phyloP scores from a whole-genome alignment of 306 rosid species.

The Begonia peltatifolia region DNA sequence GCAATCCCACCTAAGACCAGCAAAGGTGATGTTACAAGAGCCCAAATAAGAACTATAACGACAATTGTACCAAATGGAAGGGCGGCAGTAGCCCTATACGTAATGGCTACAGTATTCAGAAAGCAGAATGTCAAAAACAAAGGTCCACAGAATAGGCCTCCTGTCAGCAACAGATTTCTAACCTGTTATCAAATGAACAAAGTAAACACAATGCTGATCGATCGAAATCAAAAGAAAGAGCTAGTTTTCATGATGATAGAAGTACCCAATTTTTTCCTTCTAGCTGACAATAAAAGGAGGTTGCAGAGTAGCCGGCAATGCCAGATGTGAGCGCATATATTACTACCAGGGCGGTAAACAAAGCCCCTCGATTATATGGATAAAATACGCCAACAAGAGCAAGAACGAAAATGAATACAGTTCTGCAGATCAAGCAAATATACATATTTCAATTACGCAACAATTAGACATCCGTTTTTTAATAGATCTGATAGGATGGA shows the following conservation, averaged over 20 bases:
- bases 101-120: constrained; percentile 89
- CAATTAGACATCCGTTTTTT: too few relatives aligned
- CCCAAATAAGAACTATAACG: constrained; percentile 24
- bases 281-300: constrained; percentile 78
- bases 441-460: too few relatives aligned
- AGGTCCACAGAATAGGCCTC: constrained; percentile 88
- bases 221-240: constrained; percentile 11
- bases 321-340: constrained; percentile 51
- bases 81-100: constrained; percentile 63
- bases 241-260: constrained; percentile 5
- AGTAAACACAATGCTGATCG: constrained; percentile 4
- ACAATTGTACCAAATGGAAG: constrained; percentile 26
- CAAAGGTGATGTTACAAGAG: too few relatives aligned
- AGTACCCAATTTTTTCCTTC: constrained; percentile 78
- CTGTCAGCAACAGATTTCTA: constrained; percentile 67
- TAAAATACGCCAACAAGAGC: constrained; percentile 66
- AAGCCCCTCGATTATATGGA: constrained; percentile 30
- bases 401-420: constrained; percentile 72
- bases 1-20: too few relatives aligned
- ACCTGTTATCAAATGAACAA: constrained; percentile 17
- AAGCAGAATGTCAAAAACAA: constrained; percentile 77
- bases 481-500: too few relatives aligned
- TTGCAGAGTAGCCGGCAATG: constrained; percentile 37
- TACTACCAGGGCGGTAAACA: constrained; percentile 53
- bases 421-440: constrained; percentile 11